Conservation (phyloP, 2,329 filamentous ascomycete species). For the Colletotrichum camelliae region DNA sequence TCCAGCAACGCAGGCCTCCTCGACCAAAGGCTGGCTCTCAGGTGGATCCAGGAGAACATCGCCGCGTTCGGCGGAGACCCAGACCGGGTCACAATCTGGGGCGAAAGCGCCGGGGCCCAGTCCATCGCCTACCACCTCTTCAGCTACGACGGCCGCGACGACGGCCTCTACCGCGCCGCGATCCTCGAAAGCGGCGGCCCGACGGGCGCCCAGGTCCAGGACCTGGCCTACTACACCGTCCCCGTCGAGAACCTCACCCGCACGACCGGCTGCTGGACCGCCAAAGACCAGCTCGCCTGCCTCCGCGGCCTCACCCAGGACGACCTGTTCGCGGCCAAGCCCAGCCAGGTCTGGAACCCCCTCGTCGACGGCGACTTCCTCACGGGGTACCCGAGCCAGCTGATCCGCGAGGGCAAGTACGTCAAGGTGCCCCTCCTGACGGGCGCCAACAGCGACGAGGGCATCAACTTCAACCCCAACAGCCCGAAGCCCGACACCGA, state of each 20-base stretch:
- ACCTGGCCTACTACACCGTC: conserved; percentile 37
- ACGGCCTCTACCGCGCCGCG: conserved; percentile 57
- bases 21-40: conserved; percentile 54
- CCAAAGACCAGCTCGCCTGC: conserved; percentile 39
- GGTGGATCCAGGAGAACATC: conserved; percentile 61
- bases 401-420: conserved; percentile 46
- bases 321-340: conserved; percentile 38
- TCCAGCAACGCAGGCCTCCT: conserved; percentile 55
- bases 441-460: conserved; percentile 56
- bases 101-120: conserved; percentile 47
- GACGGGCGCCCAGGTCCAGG: conserved; percentile 33
- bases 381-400: conserved; percentile 51
- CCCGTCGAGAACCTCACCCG: conserved; percentile 39
- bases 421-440: conserved; percentile 49
- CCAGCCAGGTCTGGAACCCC: conserved; percentile 45
- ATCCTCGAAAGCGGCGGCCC: conserved; percentile 58
- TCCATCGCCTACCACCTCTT: conserved; percentile 54
- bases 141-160: conserved; percentile 60
- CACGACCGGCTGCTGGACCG: conserved; percentile 38
- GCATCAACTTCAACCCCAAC: conserved; percentile 40
- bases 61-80: conserved; percentile 55
- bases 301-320: conserved; percentile 37
- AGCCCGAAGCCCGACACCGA: conserved; percentile 46
- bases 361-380: conserved; percentile 53
- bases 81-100: conserved; percentile 52